Conservation (phyloP, 2,329 filamentous ascomycete species). For the Aspergillus nomiae region DNA sequence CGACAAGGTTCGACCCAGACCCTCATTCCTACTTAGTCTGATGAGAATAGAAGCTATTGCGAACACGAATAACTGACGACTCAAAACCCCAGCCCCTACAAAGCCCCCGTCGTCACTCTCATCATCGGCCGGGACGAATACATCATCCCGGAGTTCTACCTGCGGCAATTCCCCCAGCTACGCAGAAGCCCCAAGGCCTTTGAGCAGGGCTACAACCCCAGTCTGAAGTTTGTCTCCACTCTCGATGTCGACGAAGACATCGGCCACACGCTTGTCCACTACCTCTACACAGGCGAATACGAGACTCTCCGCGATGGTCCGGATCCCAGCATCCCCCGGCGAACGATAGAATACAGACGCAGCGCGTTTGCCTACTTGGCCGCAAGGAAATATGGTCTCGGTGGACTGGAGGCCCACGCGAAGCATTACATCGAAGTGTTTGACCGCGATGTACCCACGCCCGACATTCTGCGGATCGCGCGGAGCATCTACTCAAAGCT, state of each 20-base stretch:
- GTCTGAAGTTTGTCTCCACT: background rate
- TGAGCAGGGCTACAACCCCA: background rate
- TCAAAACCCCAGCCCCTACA: conserved; percentile 2
- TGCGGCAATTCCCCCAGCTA: conserved; percentile 1
- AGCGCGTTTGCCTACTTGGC: background rate
- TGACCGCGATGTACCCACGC: background rate
- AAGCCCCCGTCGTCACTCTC: background rate
- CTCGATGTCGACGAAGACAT: conserved; percentile 3
- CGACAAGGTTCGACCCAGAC: background rate
- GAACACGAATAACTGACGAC: background rate
- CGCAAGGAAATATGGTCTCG: background rate
- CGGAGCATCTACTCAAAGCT: conserved; percentile 1
- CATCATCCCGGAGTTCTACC: conserved; percentile 5
- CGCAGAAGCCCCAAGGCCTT: background rate
- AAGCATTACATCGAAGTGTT: conserved; percentile 6
- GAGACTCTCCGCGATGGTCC: background rate
- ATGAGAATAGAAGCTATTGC: background rate
- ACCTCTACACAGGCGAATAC: conserved; percentile 9
- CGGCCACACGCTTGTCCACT: conserved; percentile 9
- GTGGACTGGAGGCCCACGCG: background rate
- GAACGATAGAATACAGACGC: background rate
- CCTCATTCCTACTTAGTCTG: no score
- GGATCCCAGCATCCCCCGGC: background rate
- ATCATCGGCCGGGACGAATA: background rate
- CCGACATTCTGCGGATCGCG: background rate